Conservation (phyloP, 1,284 basidiomycete genomes). For the Macrocybe sp. region DNA sequence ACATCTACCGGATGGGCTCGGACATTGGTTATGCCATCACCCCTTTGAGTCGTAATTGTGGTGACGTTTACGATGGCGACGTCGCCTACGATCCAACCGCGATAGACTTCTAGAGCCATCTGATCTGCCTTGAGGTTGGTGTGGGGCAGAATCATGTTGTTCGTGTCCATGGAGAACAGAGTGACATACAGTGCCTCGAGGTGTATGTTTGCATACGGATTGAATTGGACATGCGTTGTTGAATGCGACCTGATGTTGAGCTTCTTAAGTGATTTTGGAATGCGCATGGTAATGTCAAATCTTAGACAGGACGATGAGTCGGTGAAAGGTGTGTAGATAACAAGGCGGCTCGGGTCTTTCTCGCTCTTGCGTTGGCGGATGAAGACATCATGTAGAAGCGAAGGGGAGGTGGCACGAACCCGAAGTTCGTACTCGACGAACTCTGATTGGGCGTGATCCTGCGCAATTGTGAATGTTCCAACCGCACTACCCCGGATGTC, state of each 20-base stretch:
- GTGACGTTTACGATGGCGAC: conserved; percentile 39
- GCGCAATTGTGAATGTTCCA: conserved; percentile 45
- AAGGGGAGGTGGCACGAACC: conserved; percentile 36
- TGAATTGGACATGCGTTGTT: conserved; percentile 44
- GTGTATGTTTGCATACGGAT: conserved; percentile 34
- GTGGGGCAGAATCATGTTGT: conserved; percentile 43
- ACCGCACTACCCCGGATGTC: conserved; percentile 43
- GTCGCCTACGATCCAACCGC: conserved; percentile 60
- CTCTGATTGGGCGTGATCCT: conserved; percentile 32
- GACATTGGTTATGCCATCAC: conserved; percentile 45
- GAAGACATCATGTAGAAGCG: conserved; percentile 31
- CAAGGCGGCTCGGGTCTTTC: conserved; percentile 28
- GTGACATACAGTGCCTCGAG: conserved; percentile 42
- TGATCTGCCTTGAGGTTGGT: conserved; percentile 33
- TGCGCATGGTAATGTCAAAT: conserved; percentile 46
- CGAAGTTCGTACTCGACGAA: conserved; percentile 46
- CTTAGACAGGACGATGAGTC: conserved; percentile 39
- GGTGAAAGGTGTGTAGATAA: conserved; percentile 29
- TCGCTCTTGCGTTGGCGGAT: conserved; percentile 27
- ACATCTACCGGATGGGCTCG: conserved; percentile 33
- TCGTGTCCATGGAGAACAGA: conserved; percentile 27
- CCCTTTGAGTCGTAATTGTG: conserved; percentile 42
- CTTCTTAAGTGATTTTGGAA: conserved; percentile 43
- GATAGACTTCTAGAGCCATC: conserved; percentile 38
- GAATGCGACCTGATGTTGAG: conserved; percentile 39